Evolutionary conservation across 2,329 filamentous ascomycete species (phyloP).

Genomic region (Nigrospora sphaerica): DNA sequence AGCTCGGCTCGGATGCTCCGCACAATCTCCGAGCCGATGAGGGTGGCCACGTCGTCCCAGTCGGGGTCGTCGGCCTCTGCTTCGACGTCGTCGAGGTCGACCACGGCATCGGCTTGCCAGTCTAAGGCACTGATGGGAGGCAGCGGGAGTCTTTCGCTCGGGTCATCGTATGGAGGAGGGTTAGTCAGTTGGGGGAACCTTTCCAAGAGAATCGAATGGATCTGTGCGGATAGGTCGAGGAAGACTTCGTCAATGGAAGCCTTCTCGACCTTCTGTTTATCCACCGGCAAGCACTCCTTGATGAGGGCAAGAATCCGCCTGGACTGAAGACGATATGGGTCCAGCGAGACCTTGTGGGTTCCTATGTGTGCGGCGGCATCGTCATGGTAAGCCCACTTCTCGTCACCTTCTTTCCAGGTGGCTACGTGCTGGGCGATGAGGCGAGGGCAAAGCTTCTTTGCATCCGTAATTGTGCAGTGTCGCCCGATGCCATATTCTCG

Average conservation of each 20-base stretch:
- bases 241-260: constrained; percentile 95
- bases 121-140: constrained; percentile 65
- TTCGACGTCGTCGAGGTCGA: constrained; percentile 67
- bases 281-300: constrained; percentile 61
- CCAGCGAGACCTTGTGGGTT: constrained; percentile 88
- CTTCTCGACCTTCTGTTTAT: constrained; percentile 76
- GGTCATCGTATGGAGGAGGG: constrained; percentile 67
- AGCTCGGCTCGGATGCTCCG: constrained; percentile 65
- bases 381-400: constrained; percentile 83
- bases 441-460: constrained; percentile 77
- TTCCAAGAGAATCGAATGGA: constrained; percentile 68
- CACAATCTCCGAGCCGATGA: constrained; percentile 84
- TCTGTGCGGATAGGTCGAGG: constrained; percentile 78
- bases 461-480: constrained; percentile 73
- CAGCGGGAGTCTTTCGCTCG: constrained; percentile 61
- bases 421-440: constrained; percentile 88
- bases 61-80: constrained; percentile 77
- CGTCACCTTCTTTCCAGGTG: constrained; percentile 88
- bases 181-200: constrained; percentile 66
- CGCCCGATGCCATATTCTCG: constrained; percentile 72
- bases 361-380: constrained; percentile 74
- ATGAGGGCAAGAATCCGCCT: constrained; percentile 74
- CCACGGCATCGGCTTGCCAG: constrained; percentile 76
- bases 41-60: constrained; percentile 89
- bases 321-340: constrained; percentile 83